Evolutionary conservation across 345 rosid species (phyloP), one percentile per base, ranked within the genome.

Genomic region (Microthlaspi erraticum): DNA sequence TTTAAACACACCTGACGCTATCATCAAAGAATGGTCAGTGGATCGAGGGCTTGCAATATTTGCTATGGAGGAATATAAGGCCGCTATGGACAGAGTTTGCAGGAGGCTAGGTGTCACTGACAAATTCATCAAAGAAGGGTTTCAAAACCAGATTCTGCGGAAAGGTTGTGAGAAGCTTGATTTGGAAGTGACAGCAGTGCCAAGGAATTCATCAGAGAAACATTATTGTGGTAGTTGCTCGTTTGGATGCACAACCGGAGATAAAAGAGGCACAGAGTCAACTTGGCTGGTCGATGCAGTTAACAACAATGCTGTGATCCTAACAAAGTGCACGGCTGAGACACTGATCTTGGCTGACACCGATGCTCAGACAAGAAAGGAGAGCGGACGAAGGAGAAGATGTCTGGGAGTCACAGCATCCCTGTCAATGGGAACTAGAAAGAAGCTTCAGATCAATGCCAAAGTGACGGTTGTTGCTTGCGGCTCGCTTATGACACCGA

Each of bases 221-320:
- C 90, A 89, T 78, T 76, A 80, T 32, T 89, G 96, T 26, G 92
- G 92, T 46, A 82, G 85, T 14, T 89, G 96, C 70, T 46, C 77
- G 39, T 81, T 70, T 61, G 92, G 90, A 33, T 89, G 92, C 68
- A 72, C 65, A 79, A 75, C 80, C 16, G 92, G 88, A 13, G 90
- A 84, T 26, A 89, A 89, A 73, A 82, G 79, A 54, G 90, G 90
- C 2, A 81, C 90, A 16, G 81, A 83, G 46, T 38, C 60, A 20
- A 89, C 92, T 32, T 89, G 96, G 88, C 75, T 86, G 41, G 87
- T 83, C 4, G 92, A 88, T 70, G 95, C 90, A 8, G 88, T 82
- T 38, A 61, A 50, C 59, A 59, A 64, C 48, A 84, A 81, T n/a
- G 87, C 92, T 0, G 84, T 80, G 52, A 85, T 89, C 34, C 51